These are phyloP conservation scores for Cryptococcus sp. DNA, from an alignment of 1,284 basidiomycete species.

Conservation along the genomic window DNA sequence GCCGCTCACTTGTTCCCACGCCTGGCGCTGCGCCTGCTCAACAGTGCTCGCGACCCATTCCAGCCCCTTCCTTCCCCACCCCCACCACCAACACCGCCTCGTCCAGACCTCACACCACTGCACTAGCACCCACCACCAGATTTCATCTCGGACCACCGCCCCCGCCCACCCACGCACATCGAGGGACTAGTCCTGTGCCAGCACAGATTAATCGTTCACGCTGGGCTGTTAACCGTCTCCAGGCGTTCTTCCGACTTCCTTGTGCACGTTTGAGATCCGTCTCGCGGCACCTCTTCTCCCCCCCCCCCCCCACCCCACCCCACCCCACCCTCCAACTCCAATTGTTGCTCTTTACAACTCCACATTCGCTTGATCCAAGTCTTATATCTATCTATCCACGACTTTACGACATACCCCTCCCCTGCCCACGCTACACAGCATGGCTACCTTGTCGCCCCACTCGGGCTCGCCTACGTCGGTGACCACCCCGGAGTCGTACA, in stretches of 20 bases:
- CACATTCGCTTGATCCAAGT: too few relatives aligned
- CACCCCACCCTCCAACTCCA: too few relatives aligned
- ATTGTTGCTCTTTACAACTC: too few relatives aligned
- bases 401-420: background rate
- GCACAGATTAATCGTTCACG: constrained; percentile 20
- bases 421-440: constrained; percentile 9
- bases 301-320: too few relatives aligned
- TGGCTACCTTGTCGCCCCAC: constrained; percentile 29
- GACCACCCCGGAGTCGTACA: constrained; percentile 6
- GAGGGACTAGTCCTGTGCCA: background rate
- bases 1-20: too few relatives aligned
- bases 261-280: constrained; percentile 50
- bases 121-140: constrained; percentile 43
- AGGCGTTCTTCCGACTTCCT: constrained; percentile 39
- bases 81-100: constrained; percentile 33
- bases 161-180: background rate
- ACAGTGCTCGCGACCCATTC: constrained; percentile 92
- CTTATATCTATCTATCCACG: background rate
- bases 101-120: constrained; percentile 40
- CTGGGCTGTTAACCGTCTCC: constrained; percentile 33
- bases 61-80: constrained; percentile 63
- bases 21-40: background rate
- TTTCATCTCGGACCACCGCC: constrained; percentile 8
- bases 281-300: constrained; percentile 43
- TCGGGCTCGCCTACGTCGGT: constrained; percentile 30